Percentiles rank a stretch among this genome's conserved stretches.
Conservation (phyloP, 768 basidiomycete genomes). For the Termitomyces sp. region DNA sequence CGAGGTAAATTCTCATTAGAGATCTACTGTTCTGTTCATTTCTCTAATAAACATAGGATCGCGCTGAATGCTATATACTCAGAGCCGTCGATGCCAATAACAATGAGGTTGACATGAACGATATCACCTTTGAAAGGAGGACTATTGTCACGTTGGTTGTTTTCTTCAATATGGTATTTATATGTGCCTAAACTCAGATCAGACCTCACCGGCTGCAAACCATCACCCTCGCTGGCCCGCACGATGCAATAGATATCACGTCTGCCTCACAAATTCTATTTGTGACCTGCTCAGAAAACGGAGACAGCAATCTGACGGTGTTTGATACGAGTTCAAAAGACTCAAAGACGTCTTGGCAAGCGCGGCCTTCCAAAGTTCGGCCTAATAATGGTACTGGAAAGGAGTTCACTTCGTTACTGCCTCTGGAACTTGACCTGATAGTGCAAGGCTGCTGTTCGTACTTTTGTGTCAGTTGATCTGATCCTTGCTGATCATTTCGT, state of each 20-base stretch:
- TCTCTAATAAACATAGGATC: conserved; percentile 25
- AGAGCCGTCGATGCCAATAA: conserved; percentile 30
- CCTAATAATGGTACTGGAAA: not conserved
- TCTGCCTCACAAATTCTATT: conserved; percentile 17
- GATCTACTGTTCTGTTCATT: not conserved
- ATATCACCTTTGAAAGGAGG: not conserved
- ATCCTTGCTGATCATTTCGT: conserved; percentile 4
- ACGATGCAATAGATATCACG: conserved; percentile 17
- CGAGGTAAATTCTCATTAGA: conserved; percentile 23
- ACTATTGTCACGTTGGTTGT: conserved; percentile 7
- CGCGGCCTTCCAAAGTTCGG: conserved; percentile 1
- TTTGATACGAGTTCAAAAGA: not conserved
- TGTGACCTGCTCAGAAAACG: conserved; percentile 9
- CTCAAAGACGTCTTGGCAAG: conserved; percentile 22
- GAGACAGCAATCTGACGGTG: conserved; percentile 6
- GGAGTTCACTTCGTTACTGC: conserved; percentile 36
- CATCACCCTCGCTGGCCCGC: conserved; percentile 7
- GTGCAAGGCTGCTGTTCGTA: conserved; percentile 61
- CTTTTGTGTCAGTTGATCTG: not conserved
- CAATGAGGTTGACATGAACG: conserved; percentile 16
- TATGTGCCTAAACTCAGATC: not conserved
- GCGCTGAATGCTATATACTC: conserved; percentile 30
- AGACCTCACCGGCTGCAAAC: conserved; percentile 14
- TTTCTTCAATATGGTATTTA: not conserved
- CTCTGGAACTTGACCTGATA: conserved; percentile 52